phyloP scores from a whole-genome alignment of 441 rosid genomes.

The Flueggea neowawraea region DNA sequence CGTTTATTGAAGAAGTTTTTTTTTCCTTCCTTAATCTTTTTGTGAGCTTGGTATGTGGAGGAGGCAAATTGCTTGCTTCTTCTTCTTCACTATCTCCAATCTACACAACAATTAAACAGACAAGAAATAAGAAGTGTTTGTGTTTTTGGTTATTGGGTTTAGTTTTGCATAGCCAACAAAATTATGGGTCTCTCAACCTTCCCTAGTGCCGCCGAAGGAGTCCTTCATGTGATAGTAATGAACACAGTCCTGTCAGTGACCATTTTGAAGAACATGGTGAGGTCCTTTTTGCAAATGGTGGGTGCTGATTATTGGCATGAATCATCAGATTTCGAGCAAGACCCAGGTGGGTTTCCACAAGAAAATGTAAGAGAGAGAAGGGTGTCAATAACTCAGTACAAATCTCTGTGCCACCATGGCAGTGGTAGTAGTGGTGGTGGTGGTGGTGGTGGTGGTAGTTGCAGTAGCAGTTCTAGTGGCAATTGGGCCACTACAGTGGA shows the following conservation, averaged over 20 bases:
- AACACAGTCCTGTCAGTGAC: conserved; percentile 66
- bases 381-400: conserved; percentile 57
- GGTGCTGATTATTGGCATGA: conserved; percentile 21
- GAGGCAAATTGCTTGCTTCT: background rate
- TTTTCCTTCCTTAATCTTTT: background rate
- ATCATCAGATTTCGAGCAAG: conserved; percentile 21
- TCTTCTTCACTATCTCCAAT: background rate
- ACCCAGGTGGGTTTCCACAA: conserved; percentile 19
- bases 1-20: background rate
- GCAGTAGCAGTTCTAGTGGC: background rate
- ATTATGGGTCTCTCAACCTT: conserved; percentile 76
- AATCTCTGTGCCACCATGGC: conserved; percentile 29
- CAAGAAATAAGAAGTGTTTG: background rate
- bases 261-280: conserved; percentile 54
- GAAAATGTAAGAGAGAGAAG: conserved; percentile 35
- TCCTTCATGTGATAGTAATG: conserved; percentile 65
- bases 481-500: conserved; percentile 16
- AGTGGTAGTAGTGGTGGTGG: background rate
- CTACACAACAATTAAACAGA: background rate
- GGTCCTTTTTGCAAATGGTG: conserved; percentile 45
- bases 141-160: background rate
- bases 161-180: background rate
- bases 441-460: background rate
- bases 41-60: too few relatives aligned
- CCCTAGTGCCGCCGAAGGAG: conserved; percentile 59